Evolutionary conservation across 208 protist species (phyloP).

Genomic region (Trypanosoma theileri): DNA sequence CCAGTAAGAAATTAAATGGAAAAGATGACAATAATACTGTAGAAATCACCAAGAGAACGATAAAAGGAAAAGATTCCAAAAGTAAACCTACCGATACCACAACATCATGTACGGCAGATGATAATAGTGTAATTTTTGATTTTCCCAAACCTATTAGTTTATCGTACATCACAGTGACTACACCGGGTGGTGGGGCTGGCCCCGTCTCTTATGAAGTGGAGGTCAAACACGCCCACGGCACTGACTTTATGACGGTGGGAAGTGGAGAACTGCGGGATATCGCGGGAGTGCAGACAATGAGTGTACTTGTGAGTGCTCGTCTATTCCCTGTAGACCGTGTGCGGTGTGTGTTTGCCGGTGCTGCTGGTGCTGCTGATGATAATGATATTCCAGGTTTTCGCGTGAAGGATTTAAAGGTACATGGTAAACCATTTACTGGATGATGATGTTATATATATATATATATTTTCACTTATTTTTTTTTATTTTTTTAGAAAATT

Average conservation of each 20-base stretch:
- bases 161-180: conserved; percentile 25
- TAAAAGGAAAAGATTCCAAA: too few relatives aligned
- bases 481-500: conserved; percentile 23
- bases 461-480: background rate
- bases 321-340: conserved; percentile 29
- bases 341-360: conserved; percentile 28
- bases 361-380: background rate
- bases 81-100: background rate
- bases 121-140: conserved; percentile 27
- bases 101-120: conserved; percentile 12
- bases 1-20: too few relatives aligned
- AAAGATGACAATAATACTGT: too few relatives aligned
- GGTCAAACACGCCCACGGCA: conserved; percentile 16
- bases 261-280: conserved; percentile 26
- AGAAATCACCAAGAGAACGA: too few relatives aligned
- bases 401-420: conserved; percentile 31
- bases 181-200: conserved; percentile 24
- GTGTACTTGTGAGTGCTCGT: conserved; percentile 11
- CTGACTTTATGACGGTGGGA: conserved; percentile 23
- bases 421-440: conserved; percentile 30
- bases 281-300: conserved; percentile 26
- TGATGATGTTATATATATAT: background rate
- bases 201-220: conserved; percentile 25
- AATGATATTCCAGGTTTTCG: conserved; percentile 1
- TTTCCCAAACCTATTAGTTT: conserved; percentile 31